Base-by-base conservation (phyloP, 352 stramenopile species). In the Pythium insidiosum region DNA sequence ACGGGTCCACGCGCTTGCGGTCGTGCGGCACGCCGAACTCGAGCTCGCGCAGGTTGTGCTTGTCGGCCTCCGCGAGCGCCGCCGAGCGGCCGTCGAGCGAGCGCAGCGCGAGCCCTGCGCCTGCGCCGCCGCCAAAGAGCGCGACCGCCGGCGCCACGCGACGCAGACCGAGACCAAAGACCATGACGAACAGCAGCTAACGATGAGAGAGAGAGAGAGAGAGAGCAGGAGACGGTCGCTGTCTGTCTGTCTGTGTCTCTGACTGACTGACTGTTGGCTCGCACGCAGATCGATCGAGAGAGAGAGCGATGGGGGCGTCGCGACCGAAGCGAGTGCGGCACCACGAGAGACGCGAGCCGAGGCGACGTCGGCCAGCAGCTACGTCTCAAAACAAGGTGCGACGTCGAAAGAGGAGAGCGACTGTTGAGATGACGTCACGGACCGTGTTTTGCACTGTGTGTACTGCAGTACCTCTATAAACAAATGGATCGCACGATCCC, bases 1-100 rank as follows among this genome's bases (percentile, higher is more conserved):
- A 87, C 38, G 81, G 81, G 40, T 93, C 81, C 47, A 93, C 81
- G 60, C 81, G 81, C 61, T 93, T 93, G 66, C 81, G 81, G 53
- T 93, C 75, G 43, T 85, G 69, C 2, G 81, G 81, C 42, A 93
- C 73, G 36, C 81, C 81, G 38, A 93, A 93, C 61, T 93, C 81
- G 12, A 85, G 68, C 58, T 93, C 81, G 36, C 81, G 74, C 45
- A 93, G 61, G 58, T 89, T 73, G 57, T 70, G 73, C 60, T 84
- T 85, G 43, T 86, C 73, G 28, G 53, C 60, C 56, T 85, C 63
- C 30, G 63, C 55, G 31, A 47, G 61, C 25, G 72, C 63, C 12
- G 19, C 47, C 19, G 54, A 21, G 24, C 45, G 44, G 19, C 37
- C 25, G 34, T 57, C 49, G 13, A 65, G 44, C 50, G 53, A 68